Conservation (phyloP, 2,329 filamentous ascomycete species). For the Mycocentrospora acerina region DNA sequence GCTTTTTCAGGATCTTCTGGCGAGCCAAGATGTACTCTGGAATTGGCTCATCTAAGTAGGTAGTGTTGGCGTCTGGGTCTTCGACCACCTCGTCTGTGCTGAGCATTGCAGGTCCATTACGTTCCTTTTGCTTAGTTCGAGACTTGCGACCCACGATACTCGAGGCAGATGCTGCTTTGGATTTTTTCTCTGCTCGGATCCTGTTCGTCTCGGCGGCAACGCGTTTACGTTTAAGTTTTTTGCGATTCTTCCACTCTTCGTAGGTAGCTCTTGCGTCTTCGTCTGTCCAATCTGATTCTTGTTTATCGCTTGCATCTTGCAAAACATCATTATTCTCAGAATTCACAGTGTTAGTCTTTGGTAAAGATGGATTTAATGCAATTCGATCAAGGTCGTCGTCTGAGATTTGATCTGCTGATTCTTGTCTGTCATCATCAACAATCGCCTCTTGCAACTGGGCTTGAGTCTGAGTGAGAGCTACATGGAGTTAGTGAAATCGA, state of each 20-base stretch:
- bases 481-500: slow-evolving; percentile 5
- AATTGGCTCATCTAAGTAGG: slow-evolving; percentile 59
- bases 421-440: not conserved
- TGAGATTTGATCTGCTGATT: slow-evolving; percentile 3
- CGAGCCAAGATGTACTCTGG: slow-evolving; percentile 73
- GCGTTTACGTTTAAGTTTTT: slow-evolving; percentile 55
- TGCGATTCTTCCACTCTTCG: slow-evolving; percentile 64
- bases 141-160: slow-evolving; percentile 45
- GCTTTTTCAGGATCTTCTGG: slow-evolving; percentile 67
- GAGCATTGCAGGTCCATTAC: slow-evolving; percentile 13
- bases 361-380: too few species aligned
- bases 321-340: slow-evolving; percentile 13
- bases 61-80: slow-evolving; percentile 54
- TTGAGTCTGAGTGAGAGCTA: slow-evolving; percentile 31
- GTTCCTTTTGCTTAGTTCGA: slow-evolving; percentile 17
- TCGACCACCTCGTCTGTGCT: slow-evolving; percentile 27
- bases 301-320: not conserved
- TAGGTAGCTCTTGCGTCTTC: slow-evolving; percentile 60
- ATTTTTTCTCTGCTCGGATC: slow-evolving; percentile 50
- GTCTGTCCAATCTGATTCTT: slow-evolving; percentile 50
- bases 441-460: slow-evolving; percentile 21
- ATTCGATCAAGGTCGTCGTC: slow-evolving; percentile 11
- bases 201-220: slow-evolving; percentile 52
- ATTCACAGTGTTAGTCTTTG: not conserved
- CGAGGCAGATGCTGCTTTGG: slow-evolving; percentile 46